A percentile compares a stretch with the other conserved stretches of the same genome.
Conservation (phyloP, 352 stramenopile genomes). For the Phytopythium oedochilum region DNA sequence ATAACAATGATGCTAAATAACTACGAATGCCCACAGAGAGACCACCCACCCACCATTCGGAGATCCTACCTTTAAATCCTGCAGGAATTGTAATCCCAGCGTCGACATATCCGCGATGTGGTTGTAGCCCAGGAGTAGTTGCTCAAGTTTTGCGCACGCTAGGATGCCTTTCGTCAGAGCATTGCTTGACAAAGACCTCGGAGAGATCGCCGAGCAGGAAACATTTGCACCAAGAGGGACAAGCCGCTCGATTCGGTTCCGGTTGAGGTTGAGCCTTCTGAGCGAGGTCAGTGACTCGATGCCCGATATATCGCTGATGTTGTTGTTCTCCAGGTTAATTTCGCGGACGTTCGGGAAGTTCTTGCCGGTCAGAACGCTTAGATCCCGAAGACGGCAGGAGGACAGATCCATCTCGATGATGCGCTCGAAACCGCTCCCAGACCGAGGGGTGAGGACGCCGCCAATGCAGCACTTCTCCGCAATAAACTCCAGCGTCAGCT, state of each 20-base stretch:
- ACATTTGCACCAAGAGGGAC: slow-evolving; percentile 4
- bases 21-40: too few relatives aligned
- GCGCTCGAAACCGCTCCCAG: slow-evolving; percentile 29
- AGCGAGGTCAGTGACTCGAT: slow-evolving; percentile 62
- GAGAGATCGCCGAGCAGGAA: background rate
- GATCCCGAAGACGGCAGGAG: slow-evolving; percentile 67
- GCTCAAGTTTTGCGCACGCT: slow-evolving; percentile 56
- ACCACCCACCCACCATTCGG: too few relatives aligned
- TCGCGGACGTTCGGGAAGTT: slow-evolving; percentile 61
- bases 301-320: slow-evolving; percentile 67
- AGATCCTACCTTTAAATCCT: slow-evolving; percentile 55
- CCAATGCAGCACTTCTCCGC: slow-evolving; percentile 61
- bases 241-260: slow-evolving; percentile 70
- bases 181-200: slow-evolving; percentile 3
- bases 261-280: slow-evolving; percentile 63
- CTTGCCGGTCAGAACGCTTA: slow-evolving; percentile 46
- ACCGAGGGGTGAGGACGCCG: slow-evolving; percentile 3
- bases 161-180: slow-evolving; percentile 47
- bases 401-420: slow-evolving; percentile 74
- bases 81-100: slow-evolving; percentile 63
- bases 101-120: slow-evolving; percentile 70
- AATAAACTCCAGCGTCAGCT: slow-evolving; percentile 81
- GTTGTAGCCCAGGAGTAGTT: slow-evolving; percentile 76
- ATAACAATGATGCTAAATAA: too few relatives aligned
- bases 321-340: slow-evolving; percentile 85